Evolutionary conservation across 2,329 filamentous ascomycete genomes (phyloP).

Genomic region (Ampelomyces quisqualis): DNA sequence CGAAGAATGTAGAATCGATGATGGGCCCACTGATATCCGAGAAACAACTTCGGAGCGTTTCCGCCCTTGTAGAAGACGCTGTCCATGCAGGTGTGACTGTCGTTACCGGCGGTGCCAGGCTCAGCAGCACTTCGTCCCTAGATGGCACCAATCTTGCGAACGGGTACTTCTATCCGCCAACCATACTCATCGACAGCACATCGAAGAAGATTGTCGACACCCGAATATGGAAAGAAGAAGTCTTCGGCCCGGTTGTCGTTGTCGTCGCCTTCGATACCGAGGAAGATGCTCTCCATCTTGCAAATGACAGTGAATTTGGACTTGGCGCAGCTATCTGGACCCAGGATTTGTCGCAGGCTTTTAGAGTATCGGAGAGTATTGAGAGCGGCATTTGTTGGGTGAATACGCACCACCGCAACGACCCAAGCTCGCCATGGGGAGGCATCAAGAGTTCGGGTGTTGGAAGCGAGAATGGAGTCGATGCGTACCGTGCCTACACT

Average conservation of each 20-base stretch:
- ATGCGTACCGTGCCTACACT: slow-evolving; percentile 49
- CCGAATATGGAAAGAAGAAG: slow-evolving; percentile 50
- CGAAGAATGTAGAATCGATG: slow-evolving; percentile 57
- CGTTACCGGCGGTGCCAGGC: slow-evolving; percentile 52
- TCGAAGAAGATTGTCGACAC: slow-evolving; percentile 39
- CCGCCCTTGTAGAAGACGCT: slow-evolving; percentile 41
- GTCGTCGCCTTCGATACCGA: slow-evolving; percentile 52
- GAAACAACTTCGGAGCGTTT: slow-evolving; percentile 47
- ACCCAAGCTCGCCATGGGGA: slow-evolving; percentile 71
- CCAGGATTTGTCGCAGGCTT: slow-evolving; percentile 51
- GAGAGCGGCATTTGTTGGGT: slow-evolving; percentile 53
- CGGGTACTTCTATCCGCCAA: slow-evolving; percentile 54
- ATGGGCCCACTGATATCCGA: slow-evolving; percentile 66
- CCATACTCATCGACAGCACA: slow-evolving; percentile 40
- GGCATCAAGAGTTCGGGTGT: slow-evolving; percentile 63
- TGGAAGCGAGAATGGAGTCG: slow-evolving; percentile 71
- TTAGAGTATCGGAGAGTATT: slow-evolving; percentile 50
- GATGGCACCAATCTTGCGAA: slow-evolving; percentile 56
- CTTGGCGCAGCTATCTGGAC: slow-evolving; percentile 56
- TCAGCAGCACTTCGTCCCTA: slow-evolving; percentile 51
- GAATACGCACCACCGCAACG: slow-evolving; percentile 67
- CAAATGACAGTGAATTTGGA: slow-evolving; percentile 55
- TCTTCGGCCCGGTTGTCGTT: slow-evolving; percentile 56
- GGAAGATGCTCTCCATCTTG: slow-evolving; percentile 49
- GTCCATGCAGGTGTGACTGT: slow-evolving; percentile 43